phyloP scores from a whole-genome alignment of 2,329 filamentous ascomycete species.

The Nemania sp. region DNA sequence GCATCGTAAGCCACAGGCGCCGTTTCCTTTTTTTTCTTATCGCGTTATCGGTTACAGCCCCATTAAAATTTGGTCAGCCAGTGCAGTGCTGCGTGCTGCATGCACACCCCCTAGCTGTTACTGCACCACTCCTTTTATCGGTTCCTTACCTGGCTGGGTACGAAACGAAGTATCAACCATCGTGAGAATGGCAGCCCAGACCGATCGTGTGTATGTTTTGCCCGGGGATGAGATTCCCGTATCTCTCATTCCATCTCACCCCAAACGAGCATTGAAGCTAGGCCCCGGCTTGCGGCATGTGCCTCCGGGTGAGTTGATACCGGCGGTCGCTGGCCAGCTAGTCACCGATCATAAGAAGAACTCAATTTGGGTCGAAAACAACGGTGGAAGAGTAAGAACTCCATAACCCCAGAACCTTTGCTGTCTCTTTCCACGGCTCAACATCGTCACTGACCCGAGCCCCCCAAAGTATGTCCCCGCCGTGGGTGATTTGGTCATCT shows the following conservation, averaged over 20 bases:
- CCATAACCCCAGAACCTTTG: neutral
- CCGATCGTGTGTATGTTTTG: slow-evolving; percentile 68
- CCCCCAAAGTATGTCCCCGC: slow-evolving; percentile 72
- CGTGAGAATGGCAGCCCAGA: slow-evolving; percentile 52
- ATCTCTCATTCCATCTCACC: slow-evolving; percentile 66
- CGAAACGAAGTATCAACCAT: neutral
- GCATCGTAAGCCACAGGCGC: slow-evolving; percentile 24
- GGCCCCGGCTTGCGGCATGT: slow-evolving; percentile 84
- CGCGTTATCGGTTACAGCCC: slow-evolving; percentile 2
- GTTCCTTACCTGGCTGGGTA: no score
- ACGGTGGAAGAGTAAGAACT: slow-evolving; percentile 65
- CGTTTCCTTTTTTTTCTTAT: slow-evolving; percentile 10
- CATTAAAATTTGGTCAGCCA: slow-evolving; percentile 5
- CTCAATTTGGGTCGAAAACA: slow-evolving; percentile 75
- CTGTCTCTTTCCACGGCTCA: neutral
- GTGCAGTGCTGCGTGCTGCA: neutral
- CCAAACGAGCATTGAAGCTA: slow-evolving; percentile 73
- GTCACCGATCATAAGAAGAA: slow-evolving; percentile 73
- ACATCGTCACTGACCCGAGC: slow-evolving; percentile 32
- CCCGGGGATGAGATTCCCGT: slow-evolving; percentile 78
- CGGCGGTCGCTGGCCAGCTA: slow-evolving; percentile 69
- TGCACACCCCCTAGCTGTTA: neutral
- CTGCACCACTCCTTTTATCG: no score
- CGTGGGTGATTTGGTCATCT: slow-evolving; percentile 84
- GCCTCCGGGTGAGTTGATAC: slow-evolving; percentile 72